Evolutionary conservation across 1,284 basidiomycete genomes (phyloP).

Genomic region (Ustilago tritici): DNA sequence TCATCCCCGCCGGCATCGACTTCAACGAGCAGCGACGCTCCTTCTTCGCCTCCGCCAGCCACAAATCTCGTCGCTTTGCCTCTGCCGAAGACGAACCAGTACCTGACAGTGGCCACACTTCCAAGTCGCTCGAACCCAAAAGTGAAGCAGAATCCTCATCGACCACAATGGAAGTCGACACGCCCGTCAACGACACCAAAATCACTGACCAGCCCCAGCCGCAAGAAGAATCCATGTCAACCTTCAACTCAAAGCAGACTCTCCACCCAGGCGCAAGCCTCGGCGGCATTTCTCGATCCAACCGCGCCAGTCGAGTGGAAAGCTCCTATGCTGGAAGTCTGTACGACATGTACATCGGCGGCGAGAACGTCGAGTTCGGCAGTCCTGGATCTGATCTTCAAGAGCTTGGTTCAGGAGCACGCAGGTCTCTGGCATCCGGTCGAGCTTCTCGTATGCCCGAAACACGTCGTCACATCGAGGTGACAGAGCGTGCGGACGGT

Average conservation of each 20-base stretch:
- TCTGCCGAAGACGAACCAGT: constrained; percentile 33
- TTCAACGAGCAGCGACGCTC: constrained; percentile 41
- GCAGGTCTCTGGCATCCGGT: constrained; percentile 6
- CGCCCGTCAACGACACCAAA: background rate
- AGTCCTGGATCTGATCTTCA: constrained; percentile 21
- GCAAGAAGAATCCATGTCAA: constrained; percentile 11
- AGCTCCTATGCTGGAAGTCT: constrained; percentile 59
- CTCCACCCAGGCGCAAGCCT: constrained; percentile 20
- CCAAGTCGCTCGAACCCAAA: constrained; percentile 2
- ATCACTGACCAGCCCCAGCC: background rate
- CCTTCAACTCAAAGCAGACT: constrained; percentile 19
- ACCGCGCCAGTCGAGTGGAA: constrained; percentile 24
- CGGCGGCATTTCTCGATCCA: background rate
- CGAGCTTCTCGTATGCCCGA: constrained; percentile 21
- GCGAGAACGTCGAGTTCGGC: constrained; percentile 21
- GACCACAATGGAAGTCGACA: background rate
- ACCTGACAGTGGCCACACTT: constrained; percentile 6
- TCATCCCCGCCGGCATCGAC: constrained; percentile 50
- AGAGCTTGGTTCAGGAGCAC: background rate
- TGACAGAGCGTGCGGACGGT: constrained; percentile 63
- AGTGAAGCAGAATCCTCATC: background rate
- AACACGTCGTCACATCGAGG: constrained; percentile 56
- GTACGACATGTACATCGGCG: constrained; percentile 58
- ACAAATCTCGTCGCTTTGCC: constrained; percentile 48
- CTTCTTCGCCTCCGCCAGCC: constrained; percentile 29